Base-by-base conservation (phyloP, 1,284 basidiomycete genomes). In the Omphalotus olearius region DNA sequence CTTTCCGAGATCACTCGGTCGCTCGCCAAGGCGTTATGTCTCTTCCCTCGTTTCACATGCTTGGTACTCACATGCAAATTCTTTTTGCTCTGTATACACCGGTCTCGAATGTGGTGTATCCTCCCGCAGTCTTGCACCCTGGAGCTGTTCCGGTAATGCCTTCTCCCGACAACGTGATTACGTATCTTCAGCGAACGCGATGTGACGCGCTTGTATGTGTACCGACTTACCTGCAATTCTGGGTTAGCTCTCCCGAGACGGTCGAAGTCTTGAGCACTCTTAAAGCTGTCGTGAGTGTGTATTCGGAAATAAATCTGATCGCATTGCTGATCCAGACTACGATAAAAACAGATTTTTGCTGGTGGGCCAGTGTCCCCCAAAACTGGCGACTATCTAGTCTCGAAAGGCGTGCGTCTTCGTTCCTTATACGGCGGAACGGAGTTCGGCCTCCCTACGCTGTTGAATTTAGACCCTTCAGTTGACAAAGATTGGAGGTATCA, bases 141-240 rank as follows among this genome's bases (percentile, higher is more conserved):
- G 58, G 37, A 53, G 67, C 2, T 59, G 58, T 42, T 61, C 71
- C 36, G 65, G 67, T 5, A 45, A 65, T 50, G 57, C 62, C 68
- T 0, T 67, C 67, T 2, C 62, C 69, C 0, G 62, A 66, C 3
- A 68, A 65, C 47, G 63, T 67, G 11, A 41, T 71, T 6, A 64
- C 69, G 6, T 65, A 69, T 47, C 57, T 60, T 0, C 55, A 55
- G 14, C 55, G 61, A 9, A 64, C 65, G 2, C 56, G 59, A 6
- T 62, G 58, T 7, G 66, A 66, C 30, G 59, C 58, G 14, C 52
- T 70, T 18, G 57, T 69, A 0, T 62, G 58, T 17, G 64, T 72
- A n/a, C 71, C 71, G 1, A 56, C 67, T n/a, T 58, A 72, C 16
- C 52, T 73, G 17, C 62, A 69, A 40, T 54, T 67, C 4, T 71